A percentile compares a stretch with the other conserved stretches of the same genome.
Evolutionary conservation across 2,329 filamentous ascomycete species (phyloP).

Genomic region (Tympanopsis confertula): DNA sequence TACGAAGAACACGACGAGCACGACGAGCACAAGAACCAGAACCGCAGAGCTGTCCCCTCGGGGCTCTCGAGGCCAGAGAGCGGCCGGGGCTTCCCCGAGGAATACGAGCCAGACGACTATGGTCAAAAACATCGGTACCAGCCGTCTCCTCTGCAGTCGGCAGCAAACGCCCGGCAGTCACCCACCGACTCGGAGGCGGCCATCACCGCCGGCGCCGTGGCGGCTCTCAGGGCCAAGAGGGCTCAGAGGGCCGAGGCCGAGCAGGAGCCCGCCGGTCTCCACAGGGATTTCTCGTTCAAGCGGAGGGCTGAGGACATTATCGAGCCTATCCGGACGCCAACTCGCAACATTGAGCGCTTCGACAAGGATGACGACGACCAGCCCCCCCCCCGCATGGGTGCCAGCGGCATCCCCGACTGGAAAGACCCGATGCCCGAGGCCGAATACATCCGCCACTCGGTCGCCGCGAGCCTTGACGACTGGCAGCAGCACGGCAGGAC

Average conservation of each 20-base stretch:
- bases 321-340: conserved; percentile 10
- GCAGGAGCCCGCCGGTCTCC: neutral
- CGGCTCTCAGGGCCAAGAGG: conserved; percentile 20
- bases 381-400: conserved; percentile 2
- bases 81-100: conserved; percentile 34
- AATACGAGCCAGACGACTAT: conserved; percentile 47
- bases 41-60: conserved; percentile 15
- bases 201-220: conserved; percentile 45
- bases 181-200: conserved; percentile 45
- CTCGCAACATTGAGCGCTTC: conserved; percentile 12
- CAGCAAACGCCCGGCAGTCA: conserved; percentile 30
- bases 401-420: neutral
- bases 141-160: conserved; percentile 9
- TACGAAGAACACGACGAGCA: conserved; percentile 18
- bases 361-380: conserved; percentile 16
- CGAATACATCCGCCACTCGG: neutral
- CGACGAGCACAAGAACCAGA: conserved; percentile 6
- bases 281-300: conserved; percentile 7
- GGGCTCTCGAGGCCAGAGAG: conserved; percentile 23
- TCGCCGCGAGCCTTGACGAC: neutral
- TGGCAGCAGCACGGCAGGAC: neutral
- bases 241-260: neutral
- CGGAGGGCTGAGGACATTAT: conserved; percentile 5
- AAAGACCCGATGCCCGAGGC: neutral
- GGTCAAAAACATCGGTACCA: conserved; percentile 34